A percentile compares a stretch with the other conserved stretches of the same genome.
Conservation (phyloP, 1,284 basidiomycete genomes). For the Sanghuangporus sanghuang region DNA sequence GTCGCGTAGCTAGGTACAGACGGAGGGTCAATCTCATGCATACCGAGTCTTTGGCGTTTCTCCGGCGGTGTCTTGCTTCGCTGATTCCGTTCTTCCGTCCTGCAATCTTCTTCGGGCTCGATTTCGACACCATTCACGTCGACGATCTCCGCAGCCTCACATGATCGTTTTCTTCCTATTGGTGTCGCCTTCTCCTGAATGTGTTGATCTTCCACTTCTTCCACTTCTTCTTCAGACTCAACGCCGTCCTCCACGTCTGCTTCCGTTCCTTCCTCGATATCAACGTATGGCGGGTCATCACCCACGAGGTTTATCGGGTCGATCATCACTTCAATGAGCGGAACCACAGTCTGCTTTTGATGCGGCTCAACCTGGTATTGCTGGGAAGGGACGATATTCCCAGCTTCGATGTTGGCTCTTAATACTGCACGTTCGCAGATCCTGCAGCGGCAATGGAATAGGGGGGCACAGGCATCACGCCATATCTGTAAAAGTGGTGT, state of each 20-base stretch:
- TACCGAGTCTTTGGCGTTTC: constrained; percentile 3
- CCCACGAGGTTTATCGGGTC: neutral
- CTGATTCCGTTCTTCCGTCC: neutral
- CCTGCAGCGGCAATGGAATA: constrained; percentile 66
- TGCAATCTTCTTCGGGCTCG: neutral
- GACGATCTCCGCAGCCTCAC: constrained; percentile 3
- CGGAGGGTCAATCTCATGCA: neutral
- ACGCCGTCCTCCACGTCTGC: neutral
- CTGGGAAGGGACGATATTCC: constrained; percentile 27
- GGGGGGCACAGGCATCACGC: constrained; percentile 63
- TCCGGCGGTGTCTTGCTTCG: constrained; percentile 11
- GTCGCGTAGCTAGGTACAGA: neutral
- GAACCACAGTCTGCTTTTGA: neutral
- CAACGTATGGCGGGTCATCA: neutral
- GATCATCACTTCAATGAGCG: neutral
- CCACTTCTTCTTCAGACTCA: neutral
- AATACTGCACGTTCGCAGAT: constrained; percentile 63
- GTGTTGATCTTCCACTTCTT: neutral
- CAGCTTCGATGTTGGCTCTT: constrained; percentile 35
- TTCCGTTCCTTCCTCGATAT: neutral
- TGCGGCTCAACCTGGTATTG: neutral
- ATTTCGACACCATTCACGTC: neutral
- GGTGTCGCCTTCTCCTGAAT: neutral
- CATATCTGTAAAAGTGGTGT: constrained; percentile 43
- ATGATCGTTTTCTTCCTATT: constrained; percentile 3